Conservation (phyloP, 2,329 filamentous ascomycete species). For the Triangularia verruculosa region DNA sequence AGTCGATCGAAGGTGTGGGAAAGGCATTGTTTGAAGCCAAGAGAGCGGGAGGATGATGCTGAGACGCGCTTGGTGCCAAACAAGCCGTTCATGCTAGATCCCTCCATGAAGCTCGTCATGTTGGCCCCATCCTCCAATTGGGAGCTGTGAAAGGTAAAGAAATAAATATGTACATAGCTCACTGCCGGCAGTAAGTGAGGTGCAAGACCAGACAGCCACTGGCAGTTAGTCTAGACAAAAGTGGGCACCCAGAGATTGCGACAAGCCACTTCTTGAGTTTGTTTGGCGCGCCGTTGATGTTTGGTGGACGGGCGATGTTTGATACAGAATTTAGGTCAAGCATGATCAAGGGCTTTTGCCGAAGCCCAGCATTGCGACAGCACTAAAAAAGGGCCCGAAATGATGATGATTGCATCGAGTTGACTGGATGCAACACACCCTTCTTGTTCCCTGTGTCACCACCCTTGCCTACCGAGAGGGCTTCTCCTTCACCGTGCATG, state of each 20-base stretch:
- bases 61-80: not conserved
- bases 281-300: not conserved
- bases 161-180: not conserved
- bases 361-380: constrained; percentile 17
- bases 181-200: not conserved
- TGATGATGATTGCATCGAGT: constrained; percentile 8
- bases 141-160: not conserved
- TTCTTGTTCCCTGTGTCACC: not conserved
- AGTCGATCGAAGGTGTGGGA: not conserved
- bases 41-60: not conserved
- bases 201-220: not conserved
- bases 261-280: not conserved
- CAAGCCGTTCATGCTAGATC: not conserved
- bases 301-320: constrained; percentile 1
- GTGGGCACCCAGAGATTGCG: constrained; percentile 3
- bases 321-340: not conserved
- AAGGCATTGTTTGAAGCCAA: not conserved
- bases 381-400: constrained; percentile 16
- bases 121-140: not conserved
- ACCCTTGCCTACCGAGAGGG: not conserved
- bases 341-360: constrained; percentile 21
- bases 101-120: not conserved
- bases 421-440: not conserved
- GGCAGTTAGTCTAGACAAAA: not conserved
- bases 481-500: not conserved